Percentiles rank a stretch among this genome's conserved stretches.
Evolutionary conservation across 495 filamentous ascomycete species (phyloP).

Genomic region (Penicillium lividum): DNA sequence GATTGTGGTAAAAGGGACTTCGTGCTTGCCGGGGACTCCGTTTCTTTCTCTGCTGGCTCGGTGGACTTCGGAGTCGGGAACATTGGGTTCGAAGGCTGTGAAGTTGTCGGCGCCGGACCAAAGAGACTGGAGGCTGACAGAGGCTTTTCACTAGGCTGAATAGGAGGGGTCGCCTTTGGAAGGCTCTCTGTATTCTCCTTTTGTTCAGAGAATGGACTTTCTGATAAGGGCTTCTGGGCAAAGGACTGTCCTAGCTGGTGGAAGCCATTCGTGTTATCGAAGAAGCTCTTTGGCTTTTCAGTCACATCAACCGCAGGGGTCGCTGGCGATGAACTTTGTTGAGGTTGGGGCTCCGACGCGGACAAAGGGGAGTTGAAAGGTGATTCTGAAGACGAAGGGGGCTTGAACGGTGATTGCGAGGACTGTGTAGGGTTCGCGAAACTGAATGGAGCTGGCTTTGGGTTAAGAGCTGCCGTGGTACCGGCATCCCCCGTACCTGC

Average conservation of each 20-base stretch:
- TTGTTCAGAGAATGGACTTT: not conserved
- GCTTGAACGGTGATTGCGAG: not conserved
- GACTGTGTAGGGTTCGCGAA: not conserved
- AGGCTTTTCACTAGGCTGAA: constrained; percentile 7
- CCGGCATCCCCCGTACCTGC: not conserved
- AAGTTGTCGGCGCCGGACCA: constrained; percentile 8
- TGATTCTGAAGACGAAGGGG: not conserved
- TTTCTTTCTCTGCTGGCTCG: not conserved
- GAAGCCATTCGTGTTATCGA: not conserved
- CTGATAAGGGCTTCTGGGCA: not conserved
- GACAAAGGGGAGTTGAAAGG: not conserved
- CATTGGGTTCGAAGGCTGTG: not conserved
- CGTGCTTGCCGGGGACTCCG: not conserved
- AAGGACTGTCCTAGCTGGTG: not conserved
- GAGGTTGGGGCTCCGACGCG: not conserved
- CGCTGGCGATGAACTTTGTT: not conserved
- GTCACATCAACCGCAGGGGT: not conserved
- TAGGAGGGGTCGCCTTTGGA: not conserved
- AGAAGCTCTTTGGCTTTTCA: not conserved
- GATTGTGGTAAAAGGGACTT: not conserved
- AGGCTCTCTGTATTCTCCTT: not conserved
- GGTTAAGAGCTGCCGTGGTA: not conserved
- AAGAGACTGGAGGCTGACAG: constrained; percentile 13
- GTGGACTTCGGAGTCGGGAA: not conserved
- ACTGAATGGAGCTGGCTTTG: not conserved